phyloP scores from a whole-genome alignment of 345 rosid species.

The Chamaenerion angustifolium region DNA sequence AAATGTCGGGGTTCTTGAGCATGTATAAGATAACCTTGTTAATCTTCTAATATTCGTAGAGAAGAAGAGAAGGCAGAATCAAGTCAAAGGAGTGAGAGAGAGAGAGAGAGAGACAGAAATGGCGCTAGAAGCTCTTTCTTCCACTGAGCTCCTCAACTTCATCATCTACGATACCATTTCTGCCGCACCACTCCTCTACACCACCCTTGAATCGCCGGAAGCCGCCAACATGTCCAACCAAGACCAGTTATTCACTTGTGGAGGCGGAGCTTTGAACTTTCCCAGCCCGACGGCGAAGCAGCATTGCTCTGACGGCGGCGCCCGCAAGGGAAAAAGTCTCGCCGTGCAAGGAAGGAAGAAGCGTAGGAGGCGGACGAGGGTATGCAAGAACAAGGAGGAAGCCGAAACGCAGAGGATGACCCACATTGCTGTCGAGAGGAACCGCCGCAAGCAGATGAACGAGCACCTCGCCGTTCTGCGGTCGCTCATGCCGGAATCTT shows the following conservation, averaged over 20 bases:
- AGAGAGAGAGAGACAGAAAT: constrained; percentile 10
- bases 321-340: constrained; percentile 5
- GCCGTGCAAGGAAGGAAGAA: constrained; percentile 46
- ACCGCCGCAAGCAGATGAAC: constrained; percentile 79
- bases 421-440: constrained; percentile 88
- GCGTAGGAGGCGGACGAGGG: constrained; percentile 61
- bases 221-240: not conserved
- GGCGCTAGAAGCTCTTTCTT: constrained; percentile 52
- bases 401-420: constrained; percentile 84
- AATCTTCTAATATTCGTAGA: no score
- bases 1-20: no score
- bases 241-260: constrained; percentile 21
- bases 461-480: constrained; percentile 64
- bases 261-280: constrained; percentile 43
- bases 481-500: constrained; percentile 81
- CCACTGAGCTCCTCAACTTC: constrained; percentile 52
- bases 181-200: constrained; percentile 27
- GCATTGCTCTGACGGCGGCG: constrained; percentile 2
- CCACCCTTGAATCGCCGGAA: constrained; percentile 15
- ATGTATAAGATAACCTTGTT: no score
- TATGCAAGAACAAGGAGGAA: constrained; percentile 69
- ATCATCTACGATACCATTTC: constrained; percentile 52
- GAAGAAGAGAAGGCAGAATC: not conserved
- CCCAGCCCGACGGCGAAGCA: not conserved
- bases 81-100: not conserved